phyloP scores from a whole-genome alignment of 345 rosid species.

The Populus simonii region DNA sequence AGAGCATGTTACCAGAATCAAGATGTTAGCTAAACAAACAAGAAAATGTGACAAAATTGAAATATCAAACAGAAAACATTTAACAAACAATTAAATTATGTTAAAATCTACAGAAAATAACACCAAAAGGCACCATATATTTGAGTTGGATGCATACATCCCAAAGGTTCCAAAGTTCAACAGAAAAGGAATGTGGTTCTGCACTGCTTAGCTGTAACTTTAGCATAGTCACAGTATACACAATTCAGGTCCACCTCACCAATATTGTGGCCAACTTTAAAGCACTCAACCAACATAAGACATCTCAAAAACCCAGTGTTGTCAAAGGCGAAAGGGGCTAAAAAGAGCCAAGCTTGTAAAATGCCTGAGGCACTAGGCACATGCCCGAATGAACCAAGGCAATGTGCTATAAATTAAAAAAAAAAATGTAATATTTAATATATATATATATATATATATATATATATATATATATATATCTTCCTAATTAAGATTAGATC shows the following conservation, averaged over 20 bases:
- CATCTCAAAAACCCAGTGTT: background rate
- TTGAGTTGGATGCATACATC: background rate
- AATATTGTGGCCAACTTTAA: background rate
- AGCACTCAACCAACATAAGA: background rate
- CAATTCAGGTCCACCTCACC: background rate
- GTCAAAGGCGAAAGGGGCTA: too few relatives aligned
- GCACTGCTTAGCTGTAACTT: background rate
- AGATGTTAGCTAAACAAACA: background rate
- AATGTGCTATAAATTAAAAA: too few relatives aligned
- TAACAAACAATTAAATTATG: background rate
- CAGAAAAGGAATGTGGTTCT: background rate
- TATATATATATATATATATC: too few relatives aligned
- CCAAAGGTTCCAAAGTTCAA: background rate
- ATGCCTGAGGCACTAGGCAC: too few relatives aligned
- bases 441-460: too few relatives aligned
- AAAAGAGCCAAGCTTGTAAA: too few relatives aligned
- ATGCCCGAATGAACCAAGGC: too few relatives aligned
- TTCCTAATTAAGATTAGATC: too few relatives aligned
- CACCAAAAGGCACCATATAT: background rate
- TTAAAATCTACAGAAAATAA: background rate
- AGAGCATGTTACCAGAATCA: background rate
- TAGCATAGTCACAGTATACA: background rate
- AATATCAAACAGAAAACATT: background rate
- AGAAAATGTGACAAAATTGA: background rate
- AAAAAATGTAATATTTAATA: too few relatives aligned